These are phyloP conservation scores for Aspergillus diversus DNA, from an alignment of 495 filamentous ascomycete genomes.

Conservation along the genomic window DNA sequence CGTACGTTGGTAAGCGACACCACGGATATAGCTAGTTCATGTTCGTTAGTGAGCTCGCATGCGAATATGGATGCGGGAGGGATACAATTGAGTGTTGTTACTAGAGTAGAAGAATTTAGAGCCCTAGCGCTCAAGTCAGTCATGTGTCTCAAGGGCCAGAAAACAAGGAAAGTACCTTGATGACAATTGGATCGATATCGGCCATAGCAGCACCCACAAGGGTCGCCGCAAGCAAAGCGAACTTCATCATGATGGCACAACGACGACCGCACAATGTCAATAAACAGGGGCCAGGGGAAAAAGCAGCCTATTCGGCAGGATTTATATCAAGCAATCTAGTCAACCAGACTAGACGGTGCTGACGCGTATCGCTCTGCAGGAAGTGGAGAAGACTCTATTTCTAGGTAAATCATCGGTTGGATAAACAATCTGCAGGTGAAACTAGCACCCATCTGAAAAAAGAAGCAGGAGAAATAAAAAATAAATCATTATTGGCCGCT, in stretches of 20 bases:
- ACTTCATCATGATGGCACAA: constrained; percentile 49
- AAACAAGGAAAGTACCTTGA: constrained; percentile 55
- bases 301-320: background rate
- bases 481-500: background rate
- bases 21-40: constrained; percentile 67
- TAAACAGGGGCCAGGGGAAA: constrained; percentile 11
- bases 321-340: constrained; percentile 14
- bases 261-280: background rate
- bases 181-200: constrained; percentile 67
- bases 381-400: constrained; percentile 21
- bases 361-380: constrained; percentile 11
- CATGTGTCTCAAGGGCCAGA: constrained; percentile 8
- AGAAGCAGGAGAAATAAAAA: background rate
- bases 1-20: constrained; percentile 83
- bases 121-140: constrained; percentile 46
- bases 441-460: background rate
- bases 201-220: constrained; percentile 58
- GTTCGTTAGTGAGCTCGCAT: constrained; percentile 18
- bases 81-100: constrained; percentile 80
- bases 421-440: background rate
- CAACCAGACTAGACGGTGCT: background rate
- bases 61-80: background rate
- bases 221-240: constrained; percentile 47
- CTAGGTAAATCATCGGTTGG: constrained; percentile 3
- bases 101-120: constrained; percentile 80